Base-by-base conservation (phyloP, 1,139 yeast genomes). In the Lodderomyces metapsilosis region DNA sequence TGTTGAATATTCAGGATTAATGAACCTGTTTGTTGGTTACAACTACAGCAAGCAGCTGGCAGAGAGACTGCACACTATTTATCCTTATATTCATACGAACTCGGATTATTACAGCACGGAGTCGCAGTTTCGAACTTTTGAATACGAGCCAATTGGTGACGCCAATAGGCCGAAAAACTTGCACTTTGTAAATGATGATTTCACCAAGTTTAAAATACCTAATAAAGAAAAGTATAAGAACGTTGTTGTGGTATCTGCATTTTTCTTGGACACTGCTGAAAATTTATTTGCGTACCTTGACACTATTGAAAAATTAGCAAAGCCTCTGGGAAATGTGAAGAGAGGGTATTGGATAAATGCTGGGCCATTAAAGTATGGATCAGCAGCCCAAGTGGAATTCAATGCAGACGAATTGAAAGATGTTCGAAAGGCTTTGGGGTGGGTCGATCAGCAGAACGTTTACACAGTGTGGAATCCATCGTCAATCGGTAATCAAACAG, bases 281-380 rank as follows among this genome's bases (percentile, higher is more conserved):
- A 87, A 88, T 53, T 57, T 87, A 37, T 69, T 88, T 49, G 83
- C 80, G 30, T 88, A 88, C 56, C 60, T 88, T 37, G 85, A 84
- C 41, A 62, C 82, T 1, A 79, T 88, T 28, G 74, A 74, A 41
- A 54, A 62, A 11, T 57, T 86, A 37, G 58, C 74, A 2, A 52
- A 57, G 4, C 71, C 72, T n/a, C 68, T 66, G 20, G 51, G 49
- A 27, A 44, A 44, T 25, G 46, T 56, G n/a, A 60, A 66, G 28
- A 61, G 65, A 9, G 80, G 86, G 0, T 71, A 71, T 41, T 88
- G 96, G 96, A 80, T 88, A 47, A 88, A 88, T 56, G 73, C 80
- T 15, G 96, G 96, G 0, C 96, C 96, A 0, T 68, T 88, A 47
- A 88, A 88, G 59, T 88, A 88, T 62, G 96, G 96, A 0, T 80